Base-by-base conservation (phyloP, 768 basidiomycete species). In the Lentinula boryana region DNA sequence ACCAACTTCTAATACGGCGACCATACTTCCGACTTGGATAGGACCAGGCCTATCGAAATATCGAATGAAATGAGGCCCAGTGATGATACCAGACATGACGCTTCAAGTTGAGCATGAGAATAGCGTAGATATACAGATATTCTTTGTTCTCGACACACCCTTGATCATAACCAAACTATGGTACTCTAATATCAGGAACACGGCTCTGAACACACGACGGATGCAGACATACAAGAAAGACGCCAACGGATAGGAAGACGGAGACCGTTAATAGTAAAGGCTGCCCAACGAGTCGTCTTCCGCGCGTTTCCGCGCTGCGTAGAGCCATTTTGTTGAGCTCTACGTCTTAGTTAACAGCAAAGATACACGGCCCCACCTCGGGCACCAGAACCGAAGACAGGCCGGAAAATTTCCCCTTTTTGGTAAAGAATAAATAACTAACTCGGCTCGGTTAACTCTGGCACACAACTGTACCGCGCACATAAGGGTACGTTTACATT, bases 11-110 rank as follows among this genome's bases (percentile, higher is more conserved):
- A 96, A 76, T 9, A 95, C 88, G n/a, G 95, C 92, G 48, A 97
- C 94, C 89, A 98, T 94, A 21, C 91, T 92, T 21, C 93, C 95
- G 18, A 94, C 73, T 67, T 89, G 83, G 54, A 89, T 74, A 0
- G 88, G 78, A 15, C 81, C 81, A 13, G 93, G 95, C n/a, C 85
- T 80, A 62, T 91, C 76, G 78, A 98, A 95, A 74, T 83, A 95
- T 59, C 86, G 82, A 64, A 79, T 84, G 74, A 93, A 93, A 72
- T 92, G 83, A 23, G 88, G 89, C 0, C 88, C 88, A 32, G 88
- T 97, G 72, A 98, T 95, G 64, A 97, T 86, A 32, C 94, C 94
- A 64, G 87, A 89, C 88, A 93, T 93, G 71, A 93, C 91, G 62
- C 91, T 68, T 23, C 23, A 23, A 43, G 16, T 27, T 21, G 23